phyloP scores from a whole-genome alignment of 2,329 filamentous ascomycete species.

The Huntiella savannae region DNA sequence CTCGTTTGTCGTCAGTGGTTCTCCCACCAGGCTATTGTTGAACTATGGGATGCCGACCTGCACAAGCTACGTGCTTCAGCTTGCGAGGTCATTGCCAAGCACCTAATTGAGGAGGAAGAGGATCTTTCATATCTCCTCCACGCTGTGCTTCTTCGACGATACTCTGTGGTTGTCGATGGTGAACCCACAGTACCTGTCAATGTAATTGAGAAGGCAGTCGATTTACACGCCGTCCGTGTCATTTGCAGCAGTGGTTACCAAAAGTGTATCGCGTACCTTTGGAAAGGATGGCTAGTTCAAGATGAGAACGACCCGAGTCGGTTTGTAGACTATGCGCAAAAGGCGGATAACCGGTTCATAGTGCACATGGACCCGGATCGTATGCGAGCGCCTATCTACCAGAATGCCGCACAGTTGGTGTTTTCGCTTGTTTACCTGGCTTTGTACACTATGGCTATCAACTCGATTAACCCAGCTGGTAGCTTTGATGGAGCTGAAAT shows the following conservation, averaged over 20 bases:
- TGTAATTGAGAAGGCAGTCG: conserved; percentile 82
- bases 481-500: conserved; percentile 72
- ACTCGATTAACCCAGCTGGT: conserved; percentile 72
- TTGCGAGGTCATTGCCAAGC: conserved; percentile 81
- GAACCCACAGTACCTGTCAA: conserved; percentile 60
- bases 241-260: conserved; percentile 91
- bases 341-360: conserved; percentile 59
- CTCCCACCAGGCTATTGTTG: conserved; percentile 53
- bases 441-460: conserved; percentile 80
- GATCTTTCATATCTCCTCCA: conserved; percentile 63
- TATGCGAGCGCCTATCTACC: conserved; percentile 81
- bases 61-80: conserved; percentile 62
- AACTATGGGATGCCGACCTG: conserved; percentile 84
- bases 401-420: conserved; percentile 74
- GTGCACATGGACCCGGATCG: conserved; percentile 81
- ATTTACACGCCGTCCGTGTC: conserved; percentile 71
- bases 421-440: conserved; percentile 67
- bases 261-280: conserved; percentile 82
- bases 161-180: conserved; percentile 58
- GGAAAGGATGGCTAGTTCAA: conserved; percentile 93
- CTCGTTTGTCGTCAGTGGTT: conserved; percentile 59
- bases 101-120: conserved; percentile 49
- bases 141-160: conserved; percentile 67
- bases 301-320: conserved; percentile 77
- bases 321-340: conserved; percentile 74